Evolutionary conservation across 2,329 filamentous ascomycete species (phyloP).

Genomic region (Elsinoe arachidis): DNA sequence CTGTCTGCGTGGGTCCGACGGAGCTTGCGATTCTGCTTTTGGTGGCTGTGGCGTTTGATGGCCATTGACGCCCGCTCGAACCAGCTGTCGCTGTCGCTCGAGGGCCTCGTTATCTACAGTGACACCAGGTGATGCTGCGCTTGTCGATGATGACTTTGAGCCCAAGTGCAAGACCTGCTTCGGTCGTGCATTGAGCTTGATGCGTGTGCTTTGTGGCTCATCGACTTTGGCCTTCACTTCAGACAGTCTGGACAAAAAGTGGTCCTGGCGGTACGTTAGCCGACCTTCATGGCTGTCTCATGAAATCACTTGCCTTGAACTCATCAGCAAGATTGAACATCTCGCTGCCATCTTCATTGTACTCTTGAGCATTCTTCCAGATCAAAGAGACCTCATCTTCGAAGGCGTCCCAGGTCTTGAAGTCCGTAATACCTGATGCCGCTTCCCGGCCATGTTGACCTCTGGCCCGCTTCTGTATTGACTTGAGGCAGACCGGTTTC

Average conservation of each 20-base stretch:
- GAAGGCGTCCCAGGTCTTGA: constrained; percentile 74
- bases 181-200: constrained; percentile 63
- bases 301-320: constrained; percentile 54
- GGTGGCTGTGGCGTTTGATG: constrained; percentile 22
- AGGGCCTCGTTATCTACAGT: constrained; percentile 48
- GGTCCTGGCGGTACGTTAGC: constrained; percentile 36
- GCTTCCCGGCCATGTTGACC: constrained; percentile 62
- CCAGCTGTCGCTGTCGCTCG: constrained; percentile 43
- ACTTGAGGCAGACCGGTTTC: constrained; percentile 69
- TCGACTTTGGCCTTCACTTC: constrained; percentile 64
- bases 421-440: constrained; percentile 53
- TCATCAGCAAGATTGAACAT: constrained; percentile 70
- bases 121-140: constrained; percentile 39
- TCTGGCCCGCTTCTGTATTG: constrained; percentile 66
- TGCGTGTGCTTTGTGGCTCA: constrained; percentile 65
- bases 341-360: constrained; percentile 86
- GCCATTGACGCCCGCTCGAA: constrained; percentile 42
- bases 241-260: constrained; percentile 59
- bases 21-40: constrained; percentile 18
- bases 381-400: constrained; percentile 71
- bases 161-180: constrained; percentile 31
- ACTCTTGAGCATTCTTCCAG: constrained; percentile 80
- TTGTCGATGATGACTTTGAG: constrained; percentile 33
- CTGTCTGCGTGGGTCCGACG: constrained; percentile 21
- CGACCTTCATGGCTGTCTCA: not conserved